Evolutionary conservation across 1,284 basidiomycete species (phyloP).

Genomic region (Mycena sp.): DNA sequence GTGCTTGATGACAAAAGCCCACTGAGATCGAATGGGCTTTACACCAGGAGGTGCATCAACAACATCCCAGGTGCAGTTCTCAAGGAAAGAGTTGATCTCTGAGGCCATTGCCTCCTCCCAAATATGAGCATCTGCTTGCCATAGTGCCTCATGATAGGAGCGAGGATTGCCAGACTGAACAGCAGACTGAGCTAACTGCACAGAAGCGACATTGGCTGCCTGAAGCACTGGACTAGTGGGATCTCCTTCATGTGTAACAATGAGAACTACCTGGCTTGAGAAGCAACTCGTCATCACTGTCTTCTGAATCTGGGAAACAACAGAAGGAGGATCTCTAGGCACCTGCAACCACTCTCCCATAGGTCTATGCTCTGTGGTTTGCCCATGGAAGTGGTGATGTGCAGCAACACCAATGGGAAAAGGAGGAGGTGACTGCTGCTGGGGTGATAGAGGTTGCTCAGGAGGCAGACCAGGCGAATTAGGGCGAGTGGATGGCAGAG

Average conservation of each 20-base stretch:
- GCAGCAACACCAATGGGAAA: no score
- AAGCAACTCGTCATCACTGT: not conserved
- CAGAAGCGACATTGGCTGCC: not conserved
- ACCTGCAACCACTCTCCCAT: constrained; percentile 6
- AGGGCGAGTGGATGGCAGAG: not conserved
- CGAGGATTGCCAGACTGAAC: no score
- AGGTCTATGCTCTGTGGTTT: not conserved
- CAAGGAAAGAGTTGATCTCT: no score
- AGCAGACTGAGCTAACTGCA: no score
- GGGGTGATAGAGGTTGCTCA: no score
- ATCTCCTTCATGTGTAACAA: not conserved
- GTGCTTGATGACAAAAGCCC: no score
- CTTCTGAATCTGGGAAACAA: not conserved
- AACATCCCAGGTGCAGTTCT: no score
- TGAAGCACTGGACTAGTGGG: not conserved
- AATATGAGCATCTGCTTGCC: no score
- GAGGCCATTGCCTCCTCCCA: no score
- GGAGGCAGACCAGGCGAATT: not conserved
- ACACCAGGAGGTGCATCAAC: no score
- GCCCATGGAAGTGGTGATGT: not conserved
- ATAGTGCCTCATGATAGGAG: no score
- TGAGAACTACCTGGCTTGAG: not conserved
- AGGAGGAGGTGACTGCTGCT: not conserved
- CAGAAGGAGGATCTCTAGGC: not conserved
- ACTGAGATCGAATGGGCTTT: no score